Conservation (phyloP, 1,139 yeast species). For the Tardiomyces digboiensis region DNA sequence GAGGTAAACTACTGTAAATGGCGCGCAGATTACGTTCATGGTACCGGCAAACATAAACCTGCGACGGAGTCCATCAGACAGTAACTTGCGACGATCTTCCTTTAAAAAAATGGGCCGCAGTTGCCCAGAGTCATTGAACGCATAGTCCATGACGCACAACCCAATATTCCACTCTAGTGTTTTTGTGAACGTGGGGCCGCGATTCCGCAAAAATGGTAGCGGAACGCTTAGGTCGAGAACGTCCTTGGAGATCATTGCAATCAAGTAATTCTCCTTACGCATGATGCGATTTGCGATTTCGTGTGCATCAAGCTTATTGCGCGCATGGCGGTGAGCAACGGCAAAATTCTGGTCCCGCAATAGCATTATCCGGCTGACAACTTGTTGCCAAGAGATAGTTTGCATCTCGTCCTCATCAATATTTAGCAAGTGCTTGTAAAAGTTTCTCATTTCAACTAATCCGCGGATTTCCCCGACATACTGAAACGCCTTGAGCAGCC, state of each 20-base stretch:
- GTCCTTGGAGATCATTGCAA: conserved; percentile 78
- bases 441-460: conserved; percentile 52
- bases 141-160: conserved; percentile 77
- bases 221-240: conserved; percentile 55
- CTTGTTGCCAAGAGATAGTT: conserved; percentile 88
- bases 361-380: conserved; percentile 67
- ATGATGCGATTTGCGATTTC: conserved; percentile 92
- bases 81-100: conserved; percentile 55
- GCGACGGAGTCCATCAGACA: conserved; percentile 62
- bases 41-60: conserved; percentile 85
- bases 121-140: conserved; percentile 79
- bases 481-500: conserved; percentile 53
- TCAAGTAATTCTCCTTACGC: conserved; percentile 90
- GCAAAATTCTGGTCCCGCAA: conserved; percentile 75
- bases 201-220: conserved; percentile 32
- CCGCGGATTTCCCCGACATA: conserved; percentile 38
- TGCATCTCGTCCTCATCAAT: conserved; percentile 76
- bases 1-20: conserved; percentile 77
- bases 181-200: conserved; percentile 49
- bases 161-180: conserved; percentile 93
- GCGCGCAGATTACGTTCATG: conserved; percentile 72
- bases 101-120: conserved; percentile 65
- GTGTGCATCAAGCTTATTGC: conserved; percentile 66
- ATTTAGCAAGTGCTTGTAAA: conserved; percentile 56
- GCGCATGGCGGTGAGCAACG: conserved; percentile 31